Percentiles rank a stretch among this genome's conserved stretches.
Evolutionary conservation across 768 basidiomycete genomes (phyloP).

Genomic region (Podaxis sp.): DNA sequence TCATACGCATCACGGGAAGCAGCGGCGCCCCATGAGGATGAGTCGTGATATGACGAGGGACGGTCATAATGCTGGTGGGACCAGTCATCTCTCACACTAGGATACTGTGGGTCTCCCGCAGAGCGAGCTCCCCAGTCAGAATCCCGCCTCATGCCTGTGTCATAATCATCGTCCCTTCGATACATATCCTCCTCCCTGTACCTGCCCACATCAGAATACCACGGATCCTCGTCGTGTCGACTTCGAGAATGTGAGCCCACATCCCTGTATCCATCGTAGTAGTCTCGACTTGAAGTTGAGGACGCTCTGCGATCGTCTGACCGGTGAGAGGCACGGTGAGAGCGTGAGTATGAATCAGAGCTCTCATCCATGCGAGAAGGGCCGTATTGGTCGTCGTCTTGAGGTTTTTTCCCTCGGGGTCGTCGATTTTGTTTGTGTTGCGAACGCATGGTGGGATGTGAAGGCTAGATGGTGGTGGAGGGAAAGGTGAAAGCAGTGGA

Average conservation of each 20-base stretch:
- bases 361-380: conserved; percentile 51
- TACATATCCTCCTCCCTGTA: conserved; percentile 51
- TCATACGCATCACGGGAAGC: conserved; percentile 34
- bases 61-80: conserved; percentile 45
- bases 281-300: conserved; percentile 38
- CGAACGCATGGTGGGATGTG: conserved; percentile 35
- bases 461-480: conserved; percentile 22
- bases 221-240: conserved; percentile 50
- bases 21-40: conserved; percentile 39
- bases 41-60: conserved; percentile 45
- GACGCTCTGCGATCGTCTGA: conserved; percentile 48
- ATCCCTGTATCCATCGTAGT: conserved; percentile 51
- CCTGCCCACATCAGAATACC: conserved; percentile 46
- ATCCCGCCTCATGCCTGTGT: conserved; percentile 40
- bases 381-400: conserved; percentile 47
- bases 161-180: conserved; percentile 48
- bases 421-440: conserved; percentile 45
- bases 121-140: conserved; percentile 42
- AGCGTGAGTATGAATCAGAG: conserved; percentile 52
- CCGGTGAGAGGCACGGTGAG: conserved; percentile 43
- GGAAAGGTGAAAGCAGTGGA: conserved; percentile 17
- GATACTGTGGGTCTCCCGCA: conserved; percentile 36
- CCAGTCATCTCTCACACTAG: conserved; percentile 46
- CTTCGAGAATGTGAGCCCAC: conserved; percentile 54
- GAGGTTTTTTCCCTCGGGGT: conserved; percentile 49